Base-by-base conservation (phyloP, 495 filamentous ascomycete genomes). In the Talaromyces stipitatus region DNA sequence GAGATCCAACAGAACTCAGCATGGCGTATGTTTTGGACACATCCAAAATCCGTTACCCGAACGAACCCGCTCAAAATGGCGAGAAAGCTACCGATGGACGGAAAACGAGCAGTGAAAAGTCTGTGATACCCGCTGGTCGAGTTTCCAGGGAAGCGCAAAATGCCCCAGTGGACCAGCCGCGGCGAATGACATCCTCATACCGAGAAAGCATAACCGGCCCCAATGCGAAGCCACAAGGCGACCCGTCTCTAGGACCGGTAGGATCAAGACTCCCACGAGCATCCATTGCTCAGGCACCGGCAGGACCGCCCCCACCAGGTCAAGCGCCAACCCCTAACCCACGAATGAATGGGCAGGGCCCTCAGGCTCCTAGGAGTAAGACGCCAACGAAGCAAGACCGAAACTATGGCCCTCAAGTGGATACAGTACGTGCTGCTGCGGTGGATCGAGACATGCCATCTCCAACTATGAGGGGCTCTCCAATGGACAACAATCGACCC, bases 11-110 rank as follows among this genome's bases (percentile, higher is more conserved):
- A 51, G 94, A 99, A 66, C 79, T 99, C 60, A 89, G 87, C 62
- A 80, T 95, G 67, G 87, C 89, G 12, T 99, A 97, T 68, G 79
- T 96, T 53, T 76, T 99, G 36, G 94, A 97, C 68, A 99, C 94
- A 1, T 80, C 81, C 16, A 99, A 99, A 68, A 99, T 99, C 48
- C 82, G 92, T 32, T 99, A 97, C 69, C 94, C 94, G 0, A 86
- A 85, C 47, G 91, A 96, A 63, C 58, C 64, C 1, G 72, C 83
- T 33, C 87, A 80, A 66, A 77, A 78, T 27, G 76, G 78, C 47
- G 71, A 67, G 33, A 64, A 61, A 58, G 64, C 62, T 4, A 59
- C 70, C 27, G 66, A 65, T 27, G 57, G 61, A 43, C 61, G 75
- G 47, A 74, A 77, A 52, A 65, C 66, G 30, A 76, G 71, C 53